Percentiles rank a stretch among this genome's conserved stretches.
Conservation (phyloP, 148 eudicot species). For the Persicaria maculosa region DNA sequence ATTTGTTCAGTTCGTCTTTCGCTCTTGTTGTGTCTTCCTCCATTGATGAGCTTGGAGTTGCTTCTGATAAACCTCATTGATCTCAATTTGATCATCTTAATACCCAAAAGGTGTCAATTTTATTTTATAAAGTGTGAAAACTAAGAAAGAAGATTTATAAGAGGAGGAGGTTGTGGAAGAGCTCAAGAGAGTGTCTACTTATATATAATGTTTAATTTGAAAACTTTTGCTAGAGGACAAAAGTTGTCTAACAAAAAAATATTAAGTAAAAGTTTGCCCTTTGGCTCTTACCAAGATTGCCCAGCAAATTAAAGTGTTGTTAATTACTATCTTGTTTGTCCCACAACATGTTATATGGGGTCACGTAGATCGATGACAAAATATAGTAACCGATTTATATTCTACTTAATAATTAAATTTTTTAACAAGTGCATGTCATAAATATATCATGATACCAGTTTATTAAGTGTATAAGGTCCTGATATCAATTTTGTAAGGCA, state of each 20-base stretch:
- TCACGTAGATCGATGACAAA: too few species aligned
- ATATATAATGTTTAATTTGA: neutral
- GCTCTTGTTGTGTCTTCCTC: neutral
- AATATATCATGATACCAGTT: too few species aligned
- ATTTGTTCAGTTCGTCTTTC: neutral
- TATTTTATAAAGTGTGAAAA: neutral
- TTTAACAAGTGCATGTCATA: too few species aligned
- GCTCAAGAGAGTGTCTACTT: neutral
- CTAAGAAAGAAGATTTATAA: neutral
- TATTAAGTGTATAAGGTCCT: too few species aligned
- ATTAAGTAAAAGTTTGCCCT: neutral
- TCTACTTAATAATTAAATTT: too few species aligned
- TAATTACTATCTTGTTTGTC: neutral
- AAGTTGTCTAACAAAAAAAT: neutral
- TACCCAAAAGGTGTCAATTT: neutral
- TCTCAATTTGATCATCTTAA: constrained; percentile 15
- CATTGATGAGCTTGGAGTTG: constrained; percentile 14
- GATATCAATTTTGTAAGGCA: too few species aligned
- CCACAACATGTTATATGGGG: too few species aligned
- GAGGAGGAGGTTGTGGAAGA: neutral
- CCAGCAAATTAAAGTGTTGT: neutral
- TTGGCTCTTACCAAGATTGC: neutral
- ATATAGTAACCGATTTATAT: too few species aligned
- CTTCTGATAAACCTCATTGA: constrained; percentile 13
- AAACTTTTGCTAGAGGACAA: neutral